These are phyloP conservation scores for Penicillium polonicum DNA, from an alignment of 2,329 filamentous ascomycete genomes.

Conservation along the genomic window DNA sequence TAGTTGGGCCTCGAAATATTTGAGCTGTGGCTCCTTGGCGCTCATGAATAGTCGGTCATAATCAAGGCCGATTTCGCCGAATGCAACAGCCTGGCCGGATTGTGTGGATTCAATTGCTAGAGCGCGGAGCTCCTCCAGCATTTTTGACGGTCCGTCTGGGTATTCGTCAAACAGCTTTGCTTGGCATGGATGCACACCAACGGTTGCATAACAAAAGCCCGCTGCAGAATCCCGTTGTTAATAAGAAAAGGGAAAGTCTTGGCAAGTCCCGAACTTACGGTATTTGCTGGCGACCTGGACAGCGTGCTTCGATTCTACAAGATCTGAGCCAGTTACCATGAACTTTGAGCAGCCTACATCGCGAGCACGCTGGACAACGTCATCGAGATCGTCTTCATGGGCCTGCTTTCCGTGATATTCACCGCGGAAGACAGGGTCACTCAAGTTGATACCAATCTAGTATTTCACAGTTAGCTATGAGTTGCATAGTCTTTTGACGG, in stretches of 20 bases:
- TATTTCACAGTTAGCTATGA: constrained; percentile 16
- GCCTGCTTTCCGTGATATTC: constrained; percentile 75
- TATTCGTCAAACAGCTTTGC: constrained; percentile 72
- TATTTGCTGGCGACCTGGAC: constrained; percentile 71
- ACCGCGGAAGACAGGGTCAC: constrained; percentile 86
- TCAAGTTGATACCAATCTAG: constrained; percentile 89
- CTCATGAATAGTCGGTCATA: constrained; percentile 89
- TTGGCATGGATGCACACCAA: constrained; percentile 91
- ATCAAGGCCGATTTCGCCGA: constrained; percentile 94
- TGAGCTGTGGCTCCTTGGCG: constrained; percentile 73
- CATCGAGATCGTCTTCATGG: constrained; percentile 48
- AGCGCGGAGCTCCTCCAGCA: constrained; percentile 59
- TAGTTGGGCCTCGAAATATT: constrained; percentile 82
- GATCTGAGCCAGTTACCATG: constrained; percentile 88
- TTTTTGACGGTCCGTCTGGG: constrained; percentile 44
- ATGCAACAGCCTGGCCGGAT: constrained; percentile 66
- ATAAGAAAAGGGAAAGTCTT: neutral
- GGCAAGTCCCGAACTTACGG: constrained; percentile 53
- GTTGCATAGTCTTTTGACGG: neutral
- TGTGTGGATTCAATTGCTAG: constrained; percentile 62
- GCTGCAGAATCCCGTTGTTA: constrained; percentile 48
- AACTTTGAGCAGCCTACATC: constrained; percentile 82
- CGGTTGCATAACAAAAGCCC: constrained; percentile 80
- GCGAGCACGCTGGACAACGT: constrained; percentile 74
- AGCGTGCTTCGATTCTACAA: constrained; percentile 73